phyloP scores from a whole-genome alignment of 192 early-diverging fungal genomes.

The Rhizophagus clarus region DNA sequence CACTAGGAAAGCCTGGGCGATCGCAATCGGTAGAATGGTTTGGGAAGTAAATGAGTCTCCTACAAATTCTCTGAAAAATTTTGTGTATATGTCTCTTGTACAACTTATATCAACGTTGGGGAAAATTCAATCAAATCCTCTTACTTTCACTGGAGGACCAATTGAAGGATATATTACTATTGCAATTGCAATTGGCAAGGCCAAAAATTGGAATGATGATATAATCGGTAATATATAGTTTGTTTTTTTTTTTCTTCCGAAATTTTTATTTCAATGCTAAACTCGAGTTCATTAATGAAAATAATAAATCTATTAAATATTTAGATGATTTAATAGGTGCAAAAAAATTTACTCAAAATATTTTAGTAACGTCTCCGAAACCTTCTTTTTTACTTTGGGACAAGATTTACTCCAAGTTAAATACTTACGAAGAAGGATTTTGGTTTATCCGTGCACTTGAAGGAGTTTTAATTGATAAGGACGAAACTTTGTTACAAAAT shows the following conservation, averaged over 20 bases:
- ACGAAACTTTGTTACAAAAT: slow-evolving; percentile 45
- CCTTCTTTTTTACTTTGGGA: slow-evolving; percentile 83
- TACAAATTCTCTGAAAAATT: slow-evolving; percentile 38
- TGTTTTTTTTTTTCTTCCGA: neutral
- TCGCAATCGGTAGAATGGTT: slow-evolving; percentile 57
- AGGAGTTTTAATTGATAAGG: slow-evolving; percentile 44
- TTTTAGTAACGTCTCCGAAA: slow-evolving; percentile 49
- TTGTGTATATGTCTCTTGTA: slow-evolving; percentile 29
- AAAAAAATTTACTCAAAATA: slow-evolving; percentile 40
- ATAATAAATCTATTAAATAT: neutral
- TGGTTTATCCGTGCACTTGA: slow-evolving; percentile 70
- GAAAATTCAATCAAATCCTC: slow-evolving; percentile 61
- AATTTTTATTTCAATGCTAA: neutral
- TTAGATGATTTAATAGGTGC: slow-evolving; percentile 19
- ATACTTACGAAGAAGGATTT: slow-evolving; percentile 58
- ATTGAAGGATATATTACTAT: slow-evolving; percentile 68
- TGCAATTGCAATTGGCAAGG: slow-evolving; percentile 52
- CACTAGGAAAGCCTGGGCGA: slow-evolving; percentile 68
- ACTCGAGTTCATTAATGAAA: neutral
- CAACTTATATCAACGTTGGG: slow-evolving; percentile 54
- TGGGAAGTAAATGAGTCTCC: slow-evolving; percentile 46
- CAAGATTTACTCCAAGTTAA: slow-evolving; percentile 76
- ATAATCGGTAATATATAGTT: slow-evolving; percentile 30
- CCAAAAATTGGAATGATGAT: slow-evolving; percentile 34
- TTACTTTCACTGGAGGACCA: slow-evolving; percentile 58